Conservation (phyloP, 805 yeast species). For the Lipomyces orientalis region DNA sequence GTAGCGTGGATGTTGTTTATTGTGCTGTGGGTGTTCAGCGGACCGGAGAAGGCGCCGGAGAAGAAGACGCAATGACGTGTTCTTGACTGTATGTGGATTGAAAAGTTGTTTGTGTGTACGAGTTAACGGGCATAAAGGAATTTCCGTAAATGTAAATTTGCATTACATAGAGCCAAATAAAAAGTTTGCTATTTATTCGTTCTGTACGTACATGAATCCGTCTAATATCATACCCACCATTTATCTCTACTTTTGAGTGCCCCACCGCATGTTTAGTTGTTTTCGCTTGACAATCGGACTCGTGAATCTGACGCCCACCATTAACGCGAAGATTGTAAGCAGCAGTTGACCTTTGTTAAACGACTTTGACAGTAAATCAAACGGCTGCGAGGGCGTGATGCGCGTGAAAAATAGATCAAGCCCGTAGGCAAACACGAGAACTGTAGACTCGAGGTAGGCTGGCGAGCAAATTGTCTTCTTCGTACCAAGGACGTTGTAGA, state of each 20-base stretch:
- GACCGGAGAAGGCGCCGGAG: constrained; percentile 4
- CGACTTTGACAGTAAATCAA: constrained; percentile 70
- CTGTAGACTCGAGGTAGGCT: constrained; percentile 82
- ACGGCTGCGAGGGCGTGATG: constrained; percentile 80
- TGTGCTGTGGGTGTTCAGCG: constrained; percentile 51
- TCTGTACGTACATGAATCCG: background rate
- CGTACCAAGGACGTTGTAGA: constrained; percentile 50
- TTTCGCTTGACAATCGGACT: constrained; percentile 64
- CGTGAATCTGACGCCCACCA: constrained; percentile 54
- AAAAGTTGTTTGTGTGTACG: background rate
- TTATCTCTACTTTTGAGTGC: constrained; percentile 13
- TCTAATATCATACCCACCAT: background rate
- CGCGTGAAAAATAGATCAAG: constrained; percentile 79
- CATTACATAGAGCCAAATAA: background rate
- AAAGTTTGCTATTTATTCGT: constrained; percentile 7
- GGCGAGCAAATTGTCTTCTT: constrained; percentile 47
- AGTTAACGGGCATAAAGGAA: background rate
- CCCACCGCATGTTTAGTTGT: constrained; percentile 62
- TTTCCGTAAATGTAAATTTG: background rate
- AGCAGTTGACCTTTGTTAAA: constrained; percentile 73
- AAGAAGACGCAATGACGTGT: constrained; percentile 20
- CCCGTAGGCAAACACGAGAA: constrained; percentile 66
- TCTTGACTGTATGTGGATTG: background rate
- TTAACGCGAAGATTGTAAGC: constrained; percentile 61
- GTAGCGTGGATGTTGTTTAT: constrained; percentile 79